Conservation (phyloP, 2,329 filamentous ascomycete genomes). For the Aspergillus quadricinctus region DNA sequence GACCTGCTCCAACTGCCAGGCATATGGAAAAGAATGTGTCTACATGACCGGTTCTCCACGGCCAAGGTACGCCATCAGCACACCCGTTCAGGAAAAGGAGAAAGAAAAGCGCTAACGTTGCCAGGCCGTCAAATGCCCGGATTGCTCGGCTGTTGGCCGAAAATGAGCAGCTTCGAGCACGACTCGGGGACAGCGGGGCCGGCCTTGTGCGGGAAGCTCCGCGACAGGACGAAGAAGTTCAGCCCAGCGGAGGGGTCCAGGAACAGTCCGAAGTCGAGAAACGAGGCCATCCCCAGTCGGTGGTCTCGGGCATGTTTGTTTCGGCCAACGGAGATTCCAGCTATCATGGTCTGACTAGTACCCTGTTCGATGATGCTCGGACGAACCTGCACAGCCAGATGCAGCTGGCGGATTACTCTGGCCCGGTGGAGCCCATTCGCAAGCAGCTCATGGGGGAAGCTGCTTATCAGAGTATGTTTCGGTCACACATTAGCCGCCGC, state of each 20-base stretch:
- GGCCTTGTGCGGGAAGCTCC: too few species aligned
- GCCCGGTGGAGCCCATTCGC: conserved; percentile 27
- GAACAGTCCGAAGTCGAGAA: conserved; percentile 1
- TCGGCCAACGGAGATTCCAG: conserved; percentile 21
- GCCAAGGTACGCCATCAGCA: conserved; percentile 14
- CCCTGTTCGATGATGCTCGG: conserved; percentile 32
- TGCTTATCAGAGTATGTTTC: conserved; percentile 37
- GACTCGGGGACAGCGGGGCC: neutral
- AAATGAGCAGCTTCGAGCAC: conserved; percentile 19
- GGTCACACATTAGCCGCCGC: too few species aligned
- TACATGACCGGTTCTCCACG: conserved; percentile 36
- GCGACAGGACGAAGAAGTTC: neutral
- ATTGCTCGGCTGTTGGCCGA: conserved; percentile 22
- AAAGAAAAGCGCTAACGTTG: too few species aligned
- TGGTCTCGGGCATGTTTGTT: conserved; percentile 17
- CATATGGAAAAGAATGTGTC: conserved; percentile 43
- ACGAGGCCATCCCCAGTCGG: too few species aligned
- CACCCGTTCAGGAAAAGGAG: neutral
- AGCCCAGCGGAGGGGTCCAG: too few species aligned
- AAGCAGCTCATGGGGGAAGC: conserved; percentile 47
- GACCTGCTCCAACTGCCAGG: conserved; percentile 31
- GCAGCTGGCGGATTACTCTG: neutral
- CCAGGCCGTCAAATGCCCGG: conserved; percentile 24
- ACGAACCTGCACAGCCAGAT: conserved; percentile 46
- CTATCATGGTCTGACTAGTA: neutral